A percentile compares a stretch with the other conserved stretches of the same genome.
These are phyloP conservation scores for Mucor racemosus DNA, from an alignment of 371 early-diverging fungal species.

Conservation along the genomic window DNA sequence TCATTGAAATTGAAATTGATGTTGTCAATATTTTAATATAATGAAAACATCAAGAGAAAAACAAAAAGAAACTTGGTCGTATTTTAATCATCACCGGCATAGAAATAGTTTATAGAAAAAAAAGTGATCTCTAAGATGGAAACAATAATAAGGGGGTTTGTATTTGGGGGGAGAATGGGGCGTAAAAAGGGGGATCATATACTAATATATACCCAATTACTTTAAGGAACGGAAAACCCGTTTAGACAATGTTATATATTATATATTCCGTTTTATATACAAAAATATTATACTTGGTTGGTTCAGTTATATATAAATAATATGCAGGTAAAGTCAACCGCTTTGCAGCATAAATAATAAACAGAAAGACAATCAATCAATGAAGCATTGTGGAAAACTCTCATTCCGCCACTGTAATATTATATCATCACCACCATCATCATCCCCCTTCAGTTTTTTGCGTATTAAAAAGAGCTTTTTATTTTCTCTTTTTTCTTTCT, in stretches of 20 bases:
- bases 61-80: constrained; percentile 9
- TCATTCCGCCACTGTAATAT: constrained; percentile 17
- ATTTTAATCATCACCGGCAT: constrained; percentile 26
- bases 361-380: constrained; percentile 32
- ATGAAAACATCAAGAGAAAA: not conserved
- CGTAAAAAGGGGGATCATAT: constrained; percentile 7
- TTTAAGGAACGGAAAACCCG: constrained; percentile 28
- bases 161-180: constrained; percentile 6
- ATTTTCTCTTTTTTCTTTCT: not conserved
- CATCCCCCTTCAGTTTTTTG: constrained; percentile 7
- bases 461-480: constrained; percentile 10
- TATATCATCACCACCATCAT: not conserved
- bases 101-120: not conserved
- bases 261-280: constrained; percentile 5
- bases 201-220: constrained; percentile 15
- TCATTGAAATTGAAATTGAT: not conserved
- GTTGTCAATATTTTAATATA: not conserved
- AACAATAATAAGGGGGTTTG: constrained; percentile 13
- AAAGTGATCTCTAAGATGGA: constrained; percentile 6
- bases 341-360: constrained; percentile 36
- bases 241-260: not conserved
- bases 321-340: constrained; percentile 47
- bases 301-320: constrained; percentile 17
- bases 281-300: constrained; percentile 11
- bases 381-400: constrained; percentile 17